Evolutionary conservation across 768 basidiomycete genomes (phyloP).

Genomic region (Naematelia aurantialba): DNA sequence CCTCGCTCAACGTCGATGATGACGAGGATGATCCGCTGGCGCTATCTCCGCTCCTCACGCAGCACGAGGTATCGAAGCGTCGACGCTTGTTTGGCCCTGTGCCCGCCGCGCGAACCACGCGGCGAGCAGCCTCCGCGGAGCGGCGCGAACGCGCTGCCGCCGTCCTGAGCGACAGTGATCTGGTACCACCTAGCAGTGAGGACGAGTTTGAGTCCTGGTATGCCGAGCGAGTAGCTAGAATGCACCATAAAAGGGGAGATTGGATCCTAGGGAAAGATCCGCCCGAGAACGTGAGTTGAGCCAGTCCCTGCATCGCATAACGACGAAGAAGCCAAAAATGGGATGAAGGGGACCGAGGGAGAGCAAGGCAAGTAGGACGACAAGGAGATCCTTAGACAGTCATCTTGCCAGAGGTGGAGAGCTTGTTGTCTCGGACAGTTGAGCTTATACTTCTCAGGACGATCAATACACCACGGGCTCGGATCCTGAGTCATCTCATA

Average conservation of each 20-base stretch:
- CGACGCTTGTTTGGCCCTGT: background rate
- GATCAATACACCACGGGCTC: background rate
- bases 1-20: conserved; percentile 12
- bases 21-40: conserved; percentile 20
- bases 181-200: conserved; percentile 32
- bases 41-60: conserved; percentile 6
- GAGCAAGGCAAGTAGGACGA: too few relatives aligned
- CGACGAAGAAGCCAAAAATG: background rate
- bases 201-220: conserved; percentile 36
- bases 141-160: background rate
- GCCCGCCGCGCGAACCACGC: conserved; percentile 5
- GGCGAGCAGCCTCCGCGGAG: conserved; percentile 10
- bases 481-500: background rate
- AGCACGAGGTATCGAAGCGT: background rate
- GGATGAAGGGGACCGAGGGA: too few relatives aligned
- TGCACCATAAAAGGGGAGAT: conserved; percentile 1
- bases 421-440: too few relatives aligned
- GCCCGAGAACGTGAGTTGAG: conserved; percentile 2
- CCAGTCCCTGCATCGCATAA: background rate
- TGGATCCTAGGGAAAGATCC: background rate
- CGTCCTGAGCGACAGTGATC: conserved; percentile 19
- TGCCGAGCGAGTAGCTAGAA: background rate
- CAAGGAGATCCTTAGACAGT: too few relatives aligned
- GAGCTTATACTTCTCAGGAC: background rate
- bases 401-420: too few relatives aligned